phyloP scores from a whole-genome alignment of 441 rosid genomes.

The Euphorbia celastroides region DNA sequence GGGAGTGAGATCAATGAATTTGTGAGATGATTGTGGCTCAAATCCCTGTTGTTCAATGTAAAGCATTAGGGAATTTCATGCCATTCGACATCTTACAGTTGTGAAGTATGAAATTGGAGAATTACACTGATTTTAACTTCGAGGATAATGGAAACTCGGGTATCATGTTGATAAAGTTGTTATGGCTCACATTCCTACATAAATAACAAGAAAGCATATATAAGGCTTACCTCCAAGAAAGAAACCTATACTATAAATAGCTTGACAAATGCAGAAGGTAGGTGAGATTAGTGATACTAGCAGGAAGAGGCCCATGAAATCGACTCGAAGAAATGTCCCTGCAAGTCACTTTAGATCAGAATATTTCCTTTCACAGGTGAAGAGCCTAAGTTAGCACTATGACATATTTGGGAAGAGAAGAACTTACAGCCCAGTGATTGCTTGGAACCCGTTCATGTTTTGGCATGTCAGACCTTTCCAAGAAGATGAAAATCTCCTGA shows the following conservation, averaged over 20 bases:
- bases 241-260: neutral
- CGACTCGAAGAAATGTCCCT: slow-evolving; percentile 43
- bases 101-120: slow-evolving; percentile 15
- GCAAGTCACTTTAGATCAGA: slow-evolving; percentile 18
- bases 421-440: slow-evolving; percentile 50
- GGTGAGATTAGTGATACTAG: slow-evolving; percentile 27
- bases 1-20: slow-evolving; percentile 32
- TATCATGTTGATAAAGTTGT: slow-evolving; percentile 36
- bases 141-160: slow-evolving; percentile 41
- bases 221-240: slow-evolving; percentile 1
- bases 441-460: slow-evolving; percentile 22
- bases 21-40: slow-evolving; percentile 47
- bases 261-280: slow-evolving; percentile 35
- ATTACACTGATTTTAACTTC: slow-evolving; percentile 49
- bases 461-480: slow-evolving; percentile 55
- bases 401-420: neutral
- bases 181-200: slow-evolving; percentile 54
- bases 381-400: neutral
- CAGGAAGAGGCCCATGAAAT: slow-evolving; percentile 40
- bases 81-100: neutral
- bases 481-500: slow-evolving; percentile 39
- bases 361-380: neutral
- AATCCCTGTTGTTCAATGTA: slow-evolving; percentile 40
- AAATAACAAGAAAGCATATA: neutral
- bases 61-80: neutral